Evolutionary conservation across 2,329 filamentous ascomycete genomes (phyloP), one percentile per base, ranked within the genome.

Genomic region (Geosmithia putterillii): DNA sequence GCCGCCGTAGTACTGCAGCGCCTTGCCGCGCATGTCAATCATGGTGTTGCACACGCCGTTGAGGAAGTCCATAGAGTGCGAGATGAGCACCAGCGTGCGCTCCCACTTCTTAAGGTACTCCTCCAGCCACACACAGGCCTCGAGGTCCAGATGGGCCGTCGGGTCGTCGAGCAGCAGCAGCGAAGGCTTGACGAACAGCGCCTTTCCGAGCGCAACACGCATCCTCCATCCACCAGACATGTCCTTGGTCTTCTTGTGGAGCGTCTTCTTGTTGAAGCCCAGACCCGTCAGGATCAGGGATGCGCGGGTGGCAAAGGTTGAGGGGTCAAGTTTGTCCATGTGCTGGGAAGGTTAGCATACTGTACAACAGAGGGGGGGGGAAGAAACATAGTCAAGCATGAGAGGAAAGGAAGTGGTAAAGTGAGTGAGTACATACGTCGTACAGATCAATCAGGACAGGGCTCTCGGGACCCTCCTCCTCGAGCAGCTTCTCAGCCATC

Each of bases 191-290:
- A 98, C 90, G 73, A 98, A 98, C 43, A 98, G 82, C 45, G 92
- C 92, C 75, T 96, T 95, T 62, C 77, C 92, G 48, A 98, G 81
- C 45, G 92, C 92, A 46, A 98, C 92, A 77, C 94, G 87, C 92
- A 98, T 98, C 74, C 90, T 82, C 92, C 92, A 98, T 56, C 92
- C 92, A 86, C 92, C 92, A 52, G 92, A 98, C 94, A 98, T 98
- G 65, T 98, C 94, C 79, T 96, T 98, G 57, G 94, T 98, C 81
- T 94, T 95, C 79, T 98, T 98, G 67, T 94, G 73, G 61, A 98
- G 96, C 45, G 94, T 98, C 54, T 68, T 70, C 75, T 96, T 96
- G 81, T 98, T 95, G 80, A 98, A 98, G 52, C 92, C 92, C 46
- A 98, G 84, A 88, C 92, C 92, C 44, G 92, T 98, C 55, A 98